Evolutionary conservation across 116 monocot species (phyloP).

Genomic region (Dioscorea cayenensis): DNA sequence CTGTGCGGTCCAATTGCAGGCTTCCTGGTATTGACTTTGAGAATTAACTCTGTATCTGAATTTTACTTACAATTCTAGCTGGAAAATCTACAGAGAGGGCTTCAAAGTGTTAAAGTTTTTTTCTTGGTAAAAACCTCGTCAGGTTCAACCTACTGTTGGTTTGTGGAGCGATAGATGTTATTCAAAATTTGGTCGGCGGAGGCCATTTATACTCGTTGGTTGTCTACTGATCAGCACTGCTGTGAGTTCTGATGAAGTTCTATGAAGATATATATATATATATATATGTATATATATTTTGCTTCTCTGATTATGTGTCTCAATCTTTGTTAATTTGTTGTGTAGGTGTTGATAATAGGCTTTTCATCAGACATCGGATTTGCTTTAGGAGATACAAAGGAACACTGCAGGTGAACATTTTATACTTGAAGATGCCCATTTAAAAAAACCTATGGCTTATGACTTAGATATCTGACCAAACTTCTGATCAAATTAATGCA

Average conservation of each 20-base stretch:
- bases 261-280: too few relatives aligned
- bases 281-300: too few relatives aligned
- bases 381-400: slow-evolving; percentile 19
- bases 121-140: background rate
- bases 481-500: slow-evolving; percentile 1
- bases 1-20: slow-evolving; percentile 21
- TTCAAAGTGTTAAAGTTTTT: too few relatives aligned
- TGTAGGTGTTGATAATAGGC: slow-evolving; percentile 26
- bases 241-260: slow-evolving; percentile 11
- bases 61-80: too few relatives aligned
- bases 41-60: too few relatives aligned
- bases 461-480: background rate
- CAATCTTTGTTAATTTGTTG: background rate
- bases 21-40: background rate
- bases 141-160: slow-evolving; percentile 28
- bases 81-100: too few relatives aligned
- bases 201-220: slow-evolving; percentile 38
- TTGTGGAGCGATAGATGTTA: slow-evolving; percentile 29
- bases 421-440: background rate
- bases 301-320: background rate
- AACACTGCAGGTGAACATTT: slow-evolving; percentile 23
- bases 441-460: background rate
- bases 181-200: slow-evolving; percentile 28
- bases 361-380: slow-evolving; percentile 36
- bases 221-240: slow-evolving; percentile 22